phyloP scores from a whole-genome alignment of 257 asterid species.

The Prunella vulgaris region DNA sequence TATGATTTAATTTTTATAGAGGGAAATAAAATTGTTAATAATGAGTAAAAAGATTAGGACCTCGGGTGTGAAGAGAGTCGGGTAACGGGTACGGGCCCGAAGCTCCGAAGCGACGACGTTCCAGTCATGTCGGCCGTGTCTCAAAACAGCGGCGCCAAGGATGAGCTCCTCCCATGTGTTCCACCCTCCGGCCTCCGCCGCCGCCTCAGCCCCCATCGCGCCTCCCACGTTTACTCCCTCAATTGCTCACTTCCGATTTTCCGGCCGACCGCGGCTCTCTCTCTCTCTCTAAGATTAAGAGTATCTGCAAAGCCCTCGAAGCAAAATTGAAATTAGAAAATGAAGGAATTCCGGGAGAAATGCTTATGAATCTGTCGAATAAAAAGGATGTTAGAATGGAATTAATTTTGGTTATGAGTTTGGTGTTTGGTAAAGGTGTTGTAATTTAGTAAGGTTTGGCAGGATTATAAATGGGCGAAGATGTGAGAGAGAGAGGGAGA shows the following conservation, averaged over 20 bases:
- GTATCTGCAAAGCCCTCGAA: not conserved
- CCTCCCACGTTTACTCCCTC: conserved; percentile 15
- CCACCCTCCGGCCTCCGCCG: conserved; percentile 34
- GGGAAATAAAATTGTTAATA: not conserved
- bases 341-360: not conserved
- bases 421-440: not conserved
- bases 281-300: not conserved
- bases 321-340: not conserved
- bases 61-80: conserved; percentile 50
- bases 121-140: conserved; percentile 52
- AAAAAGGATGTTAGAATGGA: not conserved
- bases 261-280: not conserved
- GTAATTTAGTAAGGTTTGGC: not conserved
- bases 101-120: conserved; percentile 75
- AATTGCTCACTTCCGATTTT: not conserved
- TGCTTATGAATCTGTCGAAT: not conserved
- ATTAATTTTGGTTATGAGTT: not conserved
- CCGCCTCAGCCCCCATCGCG: conserved; percentile 39
- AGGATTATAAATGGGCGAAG: not conserved
- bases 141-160: conserved; percentile 61
- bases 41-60: conserved; percentile 22
- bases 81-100: conserved; percentile 42
- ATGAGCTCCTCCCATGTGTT: conserved; percentile 82
- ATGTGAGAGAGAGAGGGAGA: no score
- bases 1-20: not conserved